phyloP scores from a whole-genome alignment of 495 filamentous ascomycete species.

The Parachaetomium inaequale region DNA sequence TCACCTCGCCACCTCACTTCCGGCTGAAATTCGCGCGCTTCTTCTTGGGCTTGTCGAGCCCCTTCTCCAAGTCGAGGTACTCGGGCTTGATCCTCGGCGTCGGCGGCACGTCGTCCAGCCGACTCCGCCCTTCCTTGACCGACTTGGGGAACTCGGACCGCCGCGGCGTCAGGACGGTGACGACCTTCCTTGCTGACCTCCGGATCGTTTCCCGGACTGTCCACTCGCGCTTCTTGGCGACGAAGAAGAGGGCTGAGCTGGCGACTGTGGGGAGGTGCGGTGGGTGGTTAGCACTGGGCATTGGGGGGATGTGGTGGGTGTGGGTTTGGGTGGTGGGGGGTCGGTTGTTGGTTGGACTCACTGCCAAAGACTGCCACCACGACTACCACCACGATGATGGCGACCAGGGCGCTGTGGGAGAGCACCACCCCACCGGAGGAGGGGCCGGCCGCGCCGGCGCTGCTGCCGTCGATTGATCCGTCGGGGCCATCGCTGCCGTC shows the following conservation, averaged over 20 bases:
- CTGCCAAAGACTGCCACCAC: slow-evolving; percentile 56
- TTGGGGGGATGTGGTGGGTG: background rate
- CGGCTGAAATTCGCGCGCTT: slow-evolving; percentile 38
- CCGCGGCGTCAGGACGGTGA: slow-evolving; percentile 51
- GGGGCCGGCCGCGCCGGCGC: slow-evolving; percentile 54
- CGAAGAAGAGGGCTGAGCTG: slow-evolving; percentile 48
- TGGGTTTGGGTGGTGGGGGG: background rate
- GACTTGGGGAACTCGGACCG: slow-evolving; percentile 53
- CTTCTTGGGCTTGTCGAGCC: slow-evolving; percentile 36
- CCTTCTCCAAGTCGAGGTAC: slow-evolving; percentile 50
- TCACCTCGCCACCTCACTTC: slow-evolving; percentile 16
- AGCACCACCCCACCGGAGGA: slow-evolving; percentile 49
- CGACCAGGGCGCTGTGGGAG: slow-evolving; percentile 57
- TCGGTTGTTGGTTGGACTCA: slow-evolving; percentile 28
- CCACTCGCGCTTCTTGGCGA: slow-evolving; percentile 58
- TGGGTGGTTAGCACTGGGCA: background rate
- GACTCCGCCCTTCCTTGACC: slow-evolving; percentile 43
- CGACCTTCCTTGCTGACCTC: slow-evolving; percentile 51
- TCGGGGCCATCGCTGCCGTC: slow-evolving; percentile 27
- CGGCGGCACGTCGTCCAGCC: slow-evolving; percentile 50
- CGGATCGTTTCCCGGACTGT: slow-evolving; percentile 51
- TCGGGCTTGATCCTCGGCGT: slow-evolving; percentile 45
- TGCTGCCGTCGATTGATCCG: slow-evolving; percentile 33
- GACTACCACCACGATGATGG: slow-evolving; percentile 59
- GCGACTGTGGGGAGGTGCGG: slow-evolving; percentile 34